Base-by-base conservation (phyloP, 2,329 filamentous ascomycete genomes). In the Neopestalotiopsis clavispora region DNA sequence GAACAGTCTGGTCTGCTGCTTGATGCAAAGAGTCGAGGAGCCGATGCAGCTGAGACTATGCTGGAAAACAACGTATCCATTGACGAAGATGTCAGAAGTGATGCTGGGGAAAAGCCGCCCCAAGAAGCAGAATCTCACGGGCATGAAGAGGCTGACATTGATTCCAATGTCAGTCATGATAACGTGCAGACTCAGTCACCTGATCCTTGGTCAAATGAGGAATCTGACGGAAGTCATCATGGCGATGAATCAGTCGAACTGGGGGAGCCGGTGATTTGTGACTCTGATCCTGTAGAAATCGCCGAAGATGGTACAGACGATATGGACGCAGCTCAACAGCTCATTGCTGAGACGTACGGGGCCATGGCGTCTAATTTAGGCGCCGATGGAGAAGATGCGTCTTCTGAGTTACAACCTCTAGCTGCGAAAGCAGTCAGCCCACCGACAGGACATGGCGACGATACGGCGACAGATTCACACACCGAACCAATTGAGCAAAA, bases 201-300 rank as follows among this genome's bases (percentile, higher is more conserved):
- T 17, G 13, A 59, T 34, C 13, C 23, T 23, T 10, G 14, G 23
- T 4, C 23, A 34, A 14, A 38, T 34, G 59, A 62, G 14, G 32
- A 20, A n/a, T 20, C 17, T n/a, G 30, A 40, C 30, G 13, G 7
- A 49, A 14, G 13, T 40, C 28, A 65, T 17, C 34, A 65, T 12
- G 62, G 32, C 14, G 20, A 65, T 30, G 62, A 34, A 40, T 62
- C 59, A 1, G 40, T 62, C 20, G 59, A 62, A 34, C 20, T 62
- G 20, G 59, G 59, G 5, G 59, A 62, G 59, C 30, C 34, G 34
- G 20, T 40, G 2, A 17, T 10, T 7, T 59, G 14, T 34, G 23
- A 34, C 13, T 6, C 23, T 23, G 28, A 12, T 34, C 57, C 20
- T 13, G 5, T 14, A 14, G 23, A 30, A 17, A 17, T n/a, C 10